These are phyloP conservation scores for Babesia caballi DNA, from an alignment of 169 alveolate species.

Conservation along the genomic window DNA sequence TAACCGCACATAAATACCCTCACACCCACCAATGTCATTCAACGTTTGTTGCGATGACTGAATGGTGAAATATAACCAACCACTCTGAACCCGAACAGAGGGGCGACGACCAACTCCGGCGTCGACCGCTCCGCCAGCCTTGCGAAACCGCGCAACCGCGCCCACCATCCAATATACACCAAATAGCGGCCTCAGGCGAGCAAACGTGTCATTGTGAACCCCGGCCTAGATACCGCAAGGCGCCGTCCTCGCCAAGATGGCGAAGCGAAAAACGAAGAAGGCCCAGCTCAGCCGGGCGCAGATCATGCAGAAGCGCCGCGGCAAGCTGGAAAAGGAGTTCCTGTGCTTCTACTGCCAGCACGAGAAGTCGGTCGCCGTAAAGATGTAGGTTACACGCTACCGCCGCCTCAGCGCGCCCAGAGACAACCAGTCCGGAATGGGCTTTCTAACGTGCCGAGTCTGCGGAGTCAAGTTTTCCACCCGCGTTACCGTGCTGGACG, in stretches of 20 bases:
- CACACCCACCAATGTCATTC: no score
- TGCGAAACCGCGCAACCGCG: no score
- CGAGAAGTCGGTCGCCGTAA: constrained; percentile 85
- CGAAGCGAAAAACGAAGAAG: constrained; percentile 54
- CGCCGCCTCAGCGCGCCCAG: constrained; percentile 10
- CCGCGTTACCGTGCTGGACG: constrained; percentile 78
- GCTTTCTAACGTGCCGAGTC: constrained; percentile 79
- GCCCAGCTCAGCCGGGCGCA: constrained; percentile 50
- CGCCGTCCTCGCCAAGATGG: background rate
- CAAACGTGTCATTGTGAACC: no score
- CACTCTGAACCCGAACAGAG: no score
- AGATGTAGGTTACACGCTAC: constrained; percentile 70
- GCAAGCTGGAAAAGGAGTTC: constrained; percentile 89
- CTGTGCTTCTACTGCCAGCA: constrained; percentile 94
- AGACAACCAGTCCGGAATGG: constrained; percentile 52
- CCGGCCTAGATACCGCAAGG: background rate
- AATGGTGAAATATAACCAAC: no score
- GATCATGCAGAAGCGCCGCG: constrained; percentile 40
- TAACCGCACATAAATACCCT: no score
- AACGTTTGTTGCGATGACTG: background rate
- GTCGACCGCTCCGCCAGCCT: no score
- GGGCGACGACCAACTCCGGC: no score
- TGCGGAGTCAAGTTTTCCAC: constrained; percentile 83
- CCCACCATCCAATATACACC: no score
- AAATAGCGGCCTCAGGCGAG: no score